Base-by-base conservation (phyloP, 2,329 filamentous ascomycete species). In the Monilinia fructigena region DNA sequence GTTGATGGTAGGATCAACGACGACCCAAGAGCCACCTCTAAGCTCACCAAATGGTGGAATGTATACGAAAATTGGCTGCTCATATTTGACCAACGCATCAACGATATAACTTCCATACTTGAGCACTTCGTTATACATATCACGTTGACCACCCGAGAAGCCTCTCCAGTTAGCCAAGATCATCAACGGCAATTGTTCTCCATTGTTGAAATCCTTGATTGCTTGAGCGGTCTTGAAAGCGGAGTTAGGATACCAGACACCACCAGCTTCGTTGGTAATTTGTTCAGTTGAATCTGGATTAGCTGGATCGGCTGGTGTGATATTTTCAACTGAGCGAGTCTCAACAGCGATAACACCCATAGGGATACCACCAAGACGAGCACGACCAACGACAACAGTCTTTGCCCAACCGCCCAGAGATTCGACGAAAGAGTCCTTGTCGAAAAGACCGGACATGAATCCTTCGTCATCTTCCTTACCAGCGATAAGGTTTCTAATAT, bases 71-170 rank as follows among this genome's bases (percentile, higher is more conserved):
- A 99, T 89, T 65, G 95, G 95, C 83, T 99, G 95, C 84, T 99
- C 92, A 77, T 92, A 99, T 82, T 97, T 96, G 84, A 97, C 93
- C 58, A 99, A 89, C 65, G 94, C 94, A 76, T 99, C 95, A 73
- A 99, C 95, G 76, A 99, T 99, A 85, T 95, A 98, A 23, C 94
- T 97, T 77, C 95, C 95, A 76, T 99, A 99, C 85, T 99, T 99
- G 80, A 99, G 88, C 20, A 99, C 95, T 82, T 99, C 95, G 82
- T 98, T 97, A 88, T 96, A 99, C 95, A 99, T 99, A 81, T 99
- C 95, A 74, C 94, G 92, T 82, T 99, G 95, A 71, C 95, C 95
- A 83, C 95, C 95, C 73, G 95, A 99, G 92, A 99, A 99, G 83
- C 95, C 95, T 88, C 95, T 90, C 95, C 95, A 99, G 86, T 99